Evolutionary conservation across 495 filamentous ascomycete genomes (phyloP), one percentile per base, ranked within the genome.

Genomic region (Clohesyomyces aquaticus): DNA sequence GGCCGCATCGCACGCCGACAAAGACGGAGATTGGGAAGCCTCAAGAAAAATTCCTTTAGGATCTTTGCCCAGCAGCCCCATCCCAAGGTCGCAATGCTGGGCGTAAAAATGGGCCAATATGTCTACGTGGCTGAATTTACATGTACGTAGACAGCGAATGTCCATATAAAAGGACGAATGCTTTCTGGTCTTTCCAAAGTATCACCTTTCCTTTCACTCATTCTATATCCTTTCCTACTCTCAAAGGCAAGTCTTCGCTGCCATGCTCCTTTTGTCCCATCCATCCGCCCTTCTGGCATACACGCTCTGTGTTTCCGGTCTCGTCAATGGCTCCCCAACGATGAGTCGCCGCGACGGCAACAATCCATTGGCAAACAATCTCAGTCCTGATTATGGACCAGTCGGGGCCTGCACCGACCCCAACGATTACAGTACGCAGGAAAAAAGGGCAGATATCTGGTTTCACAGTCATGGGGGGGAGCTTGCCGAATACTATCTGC

Each of bases 381-480:
- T 38, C 32, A 38, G 32, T 38, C 32, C 32, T 38, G 32, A 38
- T 38, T 38, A 38, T 38, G 32, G 32, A 38, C 32, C 32, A 38
- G 32, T 48, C 21, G 45, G 45, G 21, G 45, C 45, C 21, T 48
- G 45, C 45, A 23, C 45, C 16, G 45, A 48, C 45, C 16, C 16
- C 45, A 48, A 48, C 45, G 45, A 48, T 23, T 48, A 18, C 21
- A 23, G 45, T 18, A 48, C 45, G 45, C 45, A 6, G 21, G 45
- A 48, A 48, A 18, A 18, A 48, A 48, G 45, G 45, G 45, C 16
- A 18, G 18, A 48, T 48, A 48, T 48, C 21, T 48, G 45, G 45
- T 48, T 18, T 48, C 45, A 48, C 21, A 23, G 45, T 23, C 45
- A 48, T 48, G 21, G 45, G n/a, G 45, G 45, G 45, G 45, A 48